Conservation (phyloP, 371 early-diverging fungal genomes). For the Rhizopus stolonifer region DNA sequence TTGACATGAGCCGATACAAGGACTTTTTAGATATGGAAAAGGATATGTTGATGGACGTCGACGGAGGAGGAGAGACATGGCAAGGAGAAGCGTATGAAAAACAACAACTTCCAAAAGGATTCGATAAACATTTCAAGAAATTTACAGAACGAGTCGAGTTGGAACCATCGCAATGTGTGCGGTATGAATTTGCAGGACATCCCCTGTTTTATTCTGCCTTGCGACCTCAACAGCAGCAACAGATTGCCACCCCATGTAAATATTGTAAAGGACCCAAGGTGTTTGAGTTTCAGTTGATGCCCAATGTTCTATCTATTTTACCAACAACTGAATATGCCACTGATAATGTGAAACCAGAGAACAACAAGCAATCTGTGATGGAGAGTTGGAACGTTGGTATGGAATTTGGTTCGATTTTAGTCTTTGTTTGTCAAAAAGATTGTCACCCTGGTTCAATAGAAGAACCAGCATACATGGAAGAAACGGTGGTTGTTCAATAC, state of each 20-base stretch:
- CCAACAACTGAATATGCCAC: slow-evolving; percentile 44
- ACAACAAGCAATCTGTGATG: slow-evolving; percentile 28
- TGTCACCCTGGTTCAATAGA: slow-evolving; percentile 57
- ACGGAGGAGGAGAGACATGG: slow-evolving; percentile 61
- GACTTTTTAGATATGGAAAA: slow-evolving; percentile 52
- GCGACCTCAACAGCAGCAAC: slow-evolving; percentile 30
- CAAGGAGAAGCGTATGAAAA: slow-evolving; percentile 84
- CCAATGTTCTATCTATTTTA: slow-evolving; percentile 73
- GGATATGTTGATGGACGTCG: slow-evolving; percentile 32
- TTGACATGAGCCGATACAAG: slow-evolving; percentile 50
- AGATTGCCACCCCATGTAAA: slow-evolving; percentile 57
- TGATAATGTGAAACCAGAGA: slow-evolving; percentile 27
- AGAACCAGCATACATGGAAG: slow-evolving; percentile 58
- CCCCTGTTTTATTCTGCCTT: slow-evolving; percentile 63
- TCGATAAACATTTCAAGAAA: slow-evolving; percentile 76
- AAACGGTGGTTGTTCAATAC: slow-evolving; percentile 67
- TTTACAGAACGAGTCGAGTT: slow-evolving; percentile 72
- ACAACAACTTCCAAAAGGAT: slow-evolving; percentile 64
- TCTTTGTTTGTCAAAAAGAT: slow-evolving; percentile 81
- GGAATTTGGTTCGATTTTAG: slow-evolving; percentile 91
- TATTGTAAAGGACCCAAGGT: slow-evolving; percentile 75
- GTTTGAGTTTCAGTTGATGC: slow-evolving; percentile 94
- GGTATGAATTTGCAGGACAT: slow-evolving; percentile 73
- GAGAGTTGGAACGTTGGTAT: slow-evolving; percentile 74
- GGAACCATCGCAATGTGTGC: slow-evolving; percentile 83